Base-by-base conservation (phyloP, 108 stramenopile species). In the Aurantiochytrium sp. region DNA sequence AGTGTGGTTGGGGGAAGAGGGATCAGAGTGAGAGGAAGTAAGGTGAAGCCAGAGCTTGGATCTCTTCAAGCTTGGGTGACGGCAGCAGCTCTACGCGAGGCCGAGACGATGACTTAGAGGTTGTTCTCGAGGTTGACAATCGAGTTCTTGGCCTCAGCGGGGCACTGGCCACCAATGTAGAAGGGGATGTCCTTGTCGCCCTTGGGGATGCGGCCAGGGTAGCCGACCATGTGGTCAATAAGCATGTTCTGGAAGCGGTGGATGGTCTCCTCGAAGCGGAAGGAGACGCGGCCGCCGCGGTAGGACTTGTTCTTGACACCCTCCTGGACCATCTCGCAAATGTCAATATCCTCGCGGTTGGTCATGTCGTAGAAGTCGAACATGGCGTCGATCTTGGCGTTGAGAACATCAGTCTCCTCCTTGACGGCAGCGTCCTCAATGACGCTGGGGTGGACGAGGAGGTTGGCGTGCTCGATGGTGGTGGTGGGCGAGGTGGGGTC, bases 231-330 rank as follows among this genome's bases (percentile, higher is more conserved):
- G 55, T 57, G 57, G 87, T 87, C 87, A 21, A 58, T 58, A 5
- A 87, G 55, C 87, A 87, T 87, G 87, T 87, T 87, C 58, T 87
- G 87, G 87, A 58, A 87, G 57, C 87, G 53, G 87, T 87, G 87
- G 58, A 87, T 87, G 55, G 87, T 87, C 87, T 87, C 87, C 87
- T 87, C 87, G 58, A 87, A 87, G 87, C 87, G 87, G 87, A 87
- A 87, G 58, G 87, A 87, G 42, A 87, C 53, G 58, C 87, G 87
- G 87, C 87, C 87, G 19, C 87, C 87, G 1, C 23, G 16, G 87
- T 87, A 87, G 29, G 53, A 6, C 53, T 23, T 25, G 25, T 25
- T 28, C 55, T 57, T 25, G 87, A 87, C 87, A 16, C 87, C 87
- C 58, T 87, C 87, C 58, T 87, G 87, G 57, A 87, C 87, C 28